Evolutionary conservation across 495 filamentous ascomycete genomes (phyloP), one percentile per base, ranked within the genome.

Genomic region (Penicillium samsonianum): DNA sequence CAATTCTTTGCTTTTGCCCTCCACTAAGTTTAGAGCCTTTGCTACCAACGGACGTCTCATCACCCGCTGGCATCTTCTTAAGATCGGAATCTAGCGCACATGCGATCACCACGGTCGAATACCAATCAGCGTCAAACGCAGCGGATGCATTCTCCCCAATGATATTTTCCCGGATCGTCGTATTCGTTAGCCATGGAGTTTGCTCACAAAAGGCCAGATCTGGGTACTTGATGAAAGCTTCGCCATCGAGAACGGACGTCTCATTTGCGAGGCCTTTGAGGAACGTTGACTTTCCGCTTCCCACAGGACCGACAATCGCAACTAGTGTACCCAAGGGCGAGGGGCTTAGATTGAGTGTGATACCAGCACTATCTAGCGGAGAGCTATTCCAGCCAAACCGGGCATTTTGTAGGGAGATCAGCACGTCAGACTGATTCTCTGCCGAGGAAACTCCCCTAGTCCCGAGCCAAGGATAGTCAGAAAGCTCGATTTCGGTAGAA

Each of bases 161-260:
- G 35, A 81, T 78, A 31, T 70, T 73, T 9, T 77, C 62, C 30
- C 54, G 59, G 9, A 82, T 68, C 10, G 68, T 75, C 14, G 66
- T 63, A 59, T 78, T 77, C 41, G 67, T 65, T 20, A 82, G 72
- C 62, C 78, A 76, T 40, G 65, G 70, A 47, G 42, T 73, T 68
- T 62, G 61, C 16, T 71, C 74, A 50, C 76, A 79, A 37, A 71
- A 78, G 5, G 76, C 72, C 20, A 78, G 57, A 25, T 67, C 63
- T n/a, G 58, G 50, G 40, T 63, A 51, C 30, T 53, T 52, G 7
- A 68, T 38, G 51, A 56, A 51, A 23, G 60, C 40, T 0, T 59
- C 48, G 3, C 63, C 65, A 17, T 58, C 55, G 1, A 59, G 17
- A 8, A 65, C 28, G 1, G 58, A 53, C 1, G 56, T 66, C 28